Evolutionary conservation across 2,329 filamentous ascomycete species (phyloP), one percentile per base, ranked within the genome.

Genomic region (Aureobasidium sp.): DNA sequence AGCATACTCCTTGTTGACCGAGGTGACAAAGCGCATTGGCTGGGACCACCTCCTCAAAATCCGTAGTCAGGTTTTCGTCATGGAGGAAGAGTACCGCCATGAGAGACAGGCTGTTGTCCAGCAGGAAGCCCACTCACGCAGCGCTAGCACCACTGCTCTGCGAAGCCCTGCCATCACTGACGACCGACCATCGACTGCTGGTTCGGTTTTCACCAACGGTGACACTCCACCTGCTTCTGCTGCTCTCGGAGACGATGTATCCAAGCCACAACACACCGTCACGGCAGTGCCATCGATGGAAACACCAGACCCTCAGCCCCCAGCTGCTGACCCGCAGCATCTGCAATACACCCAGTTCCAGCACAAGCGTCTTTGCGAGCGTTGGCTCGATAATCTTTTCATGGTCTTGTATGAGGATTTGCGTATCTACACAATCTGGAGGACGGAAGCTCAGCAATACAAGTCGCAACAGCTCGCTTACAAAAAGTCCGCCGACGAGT

Each of bases 321-420:
- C 68, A 8, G 47, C 60, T 2, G 62, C 78, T 17, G 82, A 86
- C 63, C 81, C 84, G 31, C 83, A 84, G 6, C 86, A 91, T 66
- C 84, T 87, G 62, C 82, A 89, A 67, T 89, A 96, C 68, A 92
- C 91, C 7, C 90, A 93, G 68, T 91, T 99, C 72, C 94, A 95
- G 73, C 96, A 97, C 76, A 99, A 99, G 78, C 88, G 94, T 0
- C 84, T 99, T 1, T 99, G 94, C 71, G 94, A 99, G 76, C 87
- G 94, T 68, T 99, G 94, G 94, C 83, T 99, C 2, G 94, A 99
- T 76, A 97, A 96, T 70, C 82, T 99, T 25, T 99, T 99, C 79
- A 99, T 99, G 94, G 94, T 97, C 0, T 82, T 99, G 2, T 99
- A 99, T 74, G 94, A 99, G 75, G 94, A 99, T 71, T 83, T 99